Evolutionary conservation across 2,329 filamentous ascomycete species (phyloP), one percentile per base, ranked within the genome.

Genomic region (Epichloe festucae): DNA sequence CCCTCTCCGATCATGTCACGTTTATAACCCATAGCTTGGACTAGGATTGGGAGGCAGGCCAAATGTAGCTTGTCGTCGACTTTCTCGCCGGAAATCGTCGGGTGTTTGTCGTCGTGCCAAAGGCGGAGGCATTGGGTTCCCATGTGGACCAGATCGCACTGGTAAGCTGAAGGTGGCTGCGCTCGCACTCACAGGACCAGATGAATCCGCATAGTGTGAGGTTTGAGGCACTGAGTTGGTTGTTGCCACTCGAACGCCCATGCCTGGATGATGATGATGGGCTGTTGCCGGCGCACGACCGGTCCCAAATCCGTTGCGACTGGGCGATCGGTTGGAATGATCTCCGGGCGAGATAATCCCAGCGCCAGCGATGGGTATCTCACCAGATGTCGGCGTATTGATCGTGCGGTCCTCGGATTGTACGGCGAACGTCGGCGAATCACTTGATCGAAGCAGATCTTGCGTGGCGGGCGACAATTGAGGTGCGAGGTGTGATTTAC

Each of bases 401-500:
- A 71, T 68, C 51, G 72, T 72, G 46, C 70, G 70, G 47, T 73
- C 70, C 48, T 73, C 64, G 60, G 67, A 54, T 57, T 70, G 60
- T 58, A 63, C 52, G 57, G 64, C 58, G 64, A 63, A 66, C 54
- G 72, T 79, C 6, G 81, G 78, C 11, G 79, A 83, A 59, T 83
- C 79, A 58, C 70, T 74, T 27, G 77, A 77, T 53, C 84, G 81
- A 46, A 89, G 76, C 36, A 91, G 76, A 11, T 88, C 85, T 63
- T 87, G 83, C 1, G 87, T 88, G 8, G 86, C 80, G 1, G 89
- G 88, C 11, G 85, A 87, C 42, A 87, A 74, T 61, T 87, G 84
- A 36, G 89, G 89, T 15, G 84, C 87, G 39, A 96, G 78, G 65
- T 96, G 91, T 31, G 90, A 95, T 68, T 95, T 95, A 65, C 93